Base-by-base conservation (phyloP, 2,329 filamentous ascomycete genomes). In the Diaporthe batatas region DNA sequence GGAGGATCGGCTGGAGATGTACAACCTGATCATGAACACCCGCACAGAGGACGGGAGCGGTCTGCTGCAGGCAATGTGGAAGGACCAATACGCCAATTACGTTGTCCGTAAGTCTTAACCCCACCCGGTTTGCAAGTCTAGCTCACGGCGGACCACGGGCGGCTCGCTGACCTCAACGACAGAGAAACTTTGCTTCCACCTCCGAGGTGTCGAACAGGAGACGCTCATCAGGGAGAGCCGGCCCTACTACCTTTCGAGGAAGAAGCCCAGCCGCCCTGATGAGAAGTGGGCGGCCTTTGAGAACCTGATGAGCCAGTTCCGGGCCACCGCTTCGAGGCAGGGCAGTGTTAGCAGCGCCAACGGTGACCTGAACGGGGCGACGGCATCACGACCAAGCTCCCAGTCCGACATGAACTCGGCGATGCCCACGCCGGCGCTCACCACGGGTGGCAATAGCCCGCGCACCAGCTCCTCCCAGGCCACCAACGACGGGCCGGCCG, bases 71-170 rank as follows among this genome's bases (percentile, higher is more conserved):
- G 86, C 89, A 29, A 87, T 98, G 83, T 95, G 98, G 88, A 93
- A 92, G 76, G 96, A 99, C 80, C 93, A 94, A 76, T 98, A 92
- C 81, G 96, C 94, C 74, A 99, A 99, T 82, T 99, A 98, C 80
- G 96, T 98, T 7, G 93, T 98, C 75, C 96, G 95, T 97, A 90
- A 91, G 94, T 91, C 34, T 58, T 12, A 23, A 11, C 16, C 39
- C 47, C 29, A 23, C 12, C 12, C 16, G 18, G 1, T 7, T 12
- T 53, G 29, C 25, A 32, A 25, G 18, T 23, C n/a, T 29, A 14
- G 55, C 4, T 6, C 64, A 16, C 39, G 14, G 36, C 44, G 23
- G 7, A 10, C 3, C 1, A 16, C 2, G 10, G 18, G 25, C 34
- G 14, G 32, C 2, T 12, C 36, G 25, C 75, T 80, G 75, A 80